Evolutionary conservation across 2,329 filamentous ascomycete genomes (phyloP), one percentile per base, ranked within the genome.

Genomic region (Chrysosporium keratinophilum): DNA sequence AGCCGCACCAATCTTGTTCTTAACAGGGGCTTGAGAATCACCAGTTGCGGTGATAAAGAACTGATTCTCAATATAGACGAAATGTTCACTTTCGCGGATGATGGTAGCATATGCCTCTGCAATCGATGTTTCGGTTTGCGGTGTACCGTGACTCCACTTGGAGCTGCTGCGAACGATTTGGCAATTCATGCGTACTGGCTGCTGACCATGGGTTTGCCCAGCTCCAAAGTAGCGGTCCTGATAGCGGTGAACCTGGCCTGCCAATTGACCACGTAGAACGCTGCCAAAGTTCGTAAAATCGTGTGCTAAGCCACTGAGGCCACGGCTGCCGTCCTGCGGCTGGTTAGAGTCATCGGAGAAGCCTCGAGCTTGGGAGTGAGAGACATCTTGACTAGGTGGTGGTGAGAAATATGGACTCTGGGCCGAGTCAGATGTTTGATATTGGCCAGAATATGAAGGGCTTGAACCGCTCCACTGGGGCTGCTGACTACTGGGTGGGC

Each of bases 21-120:
- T 83, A 20, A 97, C 64, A 39, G 71, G 67, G 54, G 71, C 73
- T 67, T 96, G 90, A 35, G 95, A 71, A n/a, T 93, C 84, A 7
- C 88, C 88, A 0, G 91, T 97, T 0, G 93, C 87, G 1, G 89
- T 94, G 65, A 94, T 96, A 76, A 97, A 98, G 74, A 97, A 97
- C 64, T 98, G 93, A 64, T 97, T 97, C 69, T 98, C 93, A 57
- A 98, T 95, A 72, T 97, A 98, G 20, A 98, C 85, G 61, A 82
- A 96, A 66, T 97, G 91, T 69, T 96, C 75, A 51, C 54, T 61
- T 50, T 87, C 88, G 49, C 84, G 77, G 62, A 97, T 97, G 31
- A 94, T 74, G 58, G 95, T 88, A 64, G 75, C 79, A 69, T 95
- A 95, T 1, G 89, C 89, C 65, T 91, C 90, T 57, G 84, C 81